Evolutionary conservation across 2,329 filamentous ascomycete genomes (phyloP).

Genomic region (Curvularia lunata): DNA sequence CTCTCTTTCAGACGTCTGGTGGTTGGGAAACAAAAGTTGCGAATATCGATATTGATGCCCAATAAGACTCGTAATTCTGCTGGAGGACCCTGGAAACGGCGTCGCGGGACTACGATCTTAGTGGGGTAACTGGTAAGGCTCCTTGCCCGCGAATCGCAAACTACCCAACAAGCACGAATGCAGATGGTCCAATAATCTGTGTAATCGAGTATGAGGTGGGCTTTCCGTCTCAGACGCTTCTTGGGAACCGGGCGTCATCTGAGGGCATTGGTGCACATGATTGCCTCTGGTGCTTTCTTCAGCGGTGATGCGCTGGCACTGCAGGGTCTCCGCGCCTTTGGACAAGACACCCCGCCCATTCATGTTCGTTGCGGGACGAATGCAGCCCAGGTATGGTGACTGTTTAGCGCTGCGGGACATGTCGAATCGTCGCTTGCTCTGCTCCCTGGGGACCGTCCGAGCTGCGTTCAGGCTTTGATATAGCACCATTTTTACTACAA

Average conservation of each 20-base stretch:
- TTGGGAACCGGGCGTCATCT: conserved; percentile 38
- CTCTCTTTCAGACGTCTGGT: background rate
- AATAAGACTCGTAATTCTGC: background rate
- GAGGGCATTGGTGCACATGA: conserved; percentile 39
- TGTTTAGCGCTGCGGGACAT: conserved; percentile 25
- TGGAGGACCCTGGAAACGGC: conserved; percentile 2
- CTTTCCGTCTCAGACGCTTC: conserved; percentile 27
- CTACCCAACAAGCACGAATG: background rate
- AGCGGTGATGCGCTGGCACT: conserved; percentile 48
- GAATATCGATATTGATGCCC: conserved; percentile 3
- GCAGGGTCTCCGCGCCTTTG: conserved; percentile 25
- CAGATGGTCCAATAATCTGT: conserved; percentile 1
- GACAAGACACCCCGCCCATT: conserved; percentile 24
- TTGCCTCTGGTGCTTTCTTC: conserved; percentile 26
- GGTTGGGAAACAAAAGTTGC: background rate
- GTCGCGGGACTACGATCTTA: conserved; percentile 12
- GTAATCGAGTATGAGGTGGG: conserved; percentile 22
- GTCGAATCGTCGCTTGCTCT: conserved; percentile 25
- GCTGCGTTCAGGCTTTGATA: background rate
- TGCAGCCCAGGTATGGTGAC: conserved; percentile 28
- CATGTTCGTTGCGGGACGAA: conserved; percentile 16
- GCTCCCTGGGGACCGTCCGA: conserved; percentile 7
- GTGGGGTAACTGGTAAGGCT: conserved; percentile 24
- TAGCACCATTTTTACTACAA: background rate
- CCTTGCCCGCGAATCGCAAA: conserved; percentile 5